A percentile compares a stretch with the other conserved stretches of the same genome.
These are phyloP conservation scores for Lecanosticta acicola DNA, from an alignment of 2,329 filamentous ascomycete genomes.

Conservation along the genomic window DNA sequence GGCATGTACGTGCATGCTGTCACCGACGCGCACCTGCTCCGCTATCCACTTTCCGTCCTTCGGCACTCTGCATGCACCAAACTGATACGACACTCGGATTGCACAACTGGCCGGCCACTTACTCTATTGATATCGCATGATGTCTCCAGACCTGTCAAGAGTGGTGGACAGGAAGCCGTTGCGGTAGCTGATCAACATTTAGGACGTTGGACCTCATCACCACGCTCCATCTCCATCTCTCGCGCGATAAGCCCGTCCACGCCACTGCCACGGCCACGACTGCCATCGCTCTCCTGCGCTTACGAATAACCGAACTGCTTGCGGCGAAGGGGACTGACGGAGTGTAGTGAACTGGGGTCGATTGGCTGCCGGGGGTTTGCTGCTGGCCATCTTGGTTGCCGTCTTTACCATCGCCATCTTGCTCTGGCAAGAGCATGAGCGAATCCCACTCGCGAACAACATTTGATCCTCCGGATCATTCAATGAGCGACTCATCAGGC, in stretches of 20 bases:
- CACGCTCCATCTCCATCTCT: neutral
- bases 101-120: neutral
- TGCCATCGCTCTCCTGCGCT: neutral
- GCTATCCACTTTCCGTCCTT: neutral
- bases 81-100: neutral
- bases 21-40: too few relatives aligned
- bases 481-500: neutral
- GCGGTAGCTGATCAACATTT: neutral
- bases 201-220: neutral
- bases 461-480: neutral
- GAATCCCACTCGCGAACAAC: neutral
- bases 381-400: constrained; percentile 6
- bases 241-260: constrained; percentile 7
- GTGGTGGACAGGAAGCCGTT: neutral
- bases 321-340: neutral
- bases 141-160: neutral
- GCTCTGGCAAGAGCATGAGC: constrained; percentile 8
- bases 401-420: neutral
- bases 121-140: neutral
- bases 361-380: constrained; percentile 1
- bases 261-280: neutral
- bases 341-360: neutral
- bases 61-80: neutral
- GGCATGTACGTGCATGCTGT: too few relatives aligned
- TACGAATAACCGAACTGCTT: neutral